These are phyloP conservation scores for Mucor velutinosus DNA, from an alignment of 371 early-diverging fungal genomes.

Conservation along the genomic window DNA sequence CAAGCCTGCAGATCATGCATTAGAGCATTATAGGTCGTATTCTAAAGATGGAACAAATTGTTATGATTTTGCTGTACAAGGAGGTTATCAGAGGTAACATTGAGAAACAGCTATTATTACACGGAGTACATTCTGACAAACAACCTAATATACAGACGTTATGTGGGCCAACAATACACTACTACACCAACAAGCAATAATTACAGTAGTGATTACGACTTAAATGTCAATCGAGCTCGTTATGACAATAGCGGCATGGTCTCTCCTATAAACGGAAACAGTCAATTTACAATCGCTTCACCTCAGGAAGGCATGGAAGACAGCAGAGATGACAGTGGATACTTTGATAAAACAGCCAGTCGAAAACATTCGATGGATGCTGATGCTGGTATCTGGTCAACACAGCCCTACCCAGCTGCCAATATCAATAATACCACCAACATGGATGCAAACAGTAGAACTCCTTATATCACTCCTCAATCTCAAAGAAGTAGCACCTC, in stretches of 20 bases:
- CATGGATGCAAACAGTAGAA: constrained; percentile 13
- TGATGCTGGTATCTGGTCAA: constrained; percentile 9
- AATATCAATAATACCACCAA: not conserved
- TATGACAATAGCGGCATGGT: constrained; percentile 5
- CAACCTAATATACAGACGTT: not conserved
- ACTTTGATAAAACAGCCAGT: constrained; percentile 9
- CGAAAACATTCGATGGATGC: constrained; percentile 22
- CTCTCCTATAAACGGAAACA: constrained; percentile 8
- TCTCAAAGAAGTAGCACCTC: constrained; percentile 24
- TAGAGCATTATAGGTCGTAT: constrained; percentile 25
- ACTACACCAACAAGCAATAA: not conserved
- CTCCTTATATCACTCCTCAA: constrained; percentile 7
- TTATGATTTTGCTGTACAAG: constrained; percentile 25
- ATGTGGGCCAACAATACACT: not conserved
- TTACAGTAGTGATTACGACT: constrained; percentile 10
- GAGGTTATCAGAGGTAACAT: constrained; percentile 20
- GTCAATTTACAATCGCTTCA: constrained; percentile 6
- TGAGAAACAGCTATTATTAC: not conserved
- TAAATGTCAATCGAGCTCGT: constrained; percentile 7
- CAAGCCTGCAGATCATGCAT: constrained; percentile 27
- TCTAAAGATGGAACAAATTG: constrained; percentile 26
- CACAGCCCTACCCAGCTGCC: constrained; percentile 5
- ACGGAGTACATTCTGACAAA: not conserved
- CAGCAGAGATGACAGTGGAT: constrained; percentile 13
- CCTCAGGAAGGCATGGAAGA: constrained; percentile 17